Base-by-base conservation (phyloP, 2,329 filamentous ascomycete species). In the Esteya vermicola region DNA sequence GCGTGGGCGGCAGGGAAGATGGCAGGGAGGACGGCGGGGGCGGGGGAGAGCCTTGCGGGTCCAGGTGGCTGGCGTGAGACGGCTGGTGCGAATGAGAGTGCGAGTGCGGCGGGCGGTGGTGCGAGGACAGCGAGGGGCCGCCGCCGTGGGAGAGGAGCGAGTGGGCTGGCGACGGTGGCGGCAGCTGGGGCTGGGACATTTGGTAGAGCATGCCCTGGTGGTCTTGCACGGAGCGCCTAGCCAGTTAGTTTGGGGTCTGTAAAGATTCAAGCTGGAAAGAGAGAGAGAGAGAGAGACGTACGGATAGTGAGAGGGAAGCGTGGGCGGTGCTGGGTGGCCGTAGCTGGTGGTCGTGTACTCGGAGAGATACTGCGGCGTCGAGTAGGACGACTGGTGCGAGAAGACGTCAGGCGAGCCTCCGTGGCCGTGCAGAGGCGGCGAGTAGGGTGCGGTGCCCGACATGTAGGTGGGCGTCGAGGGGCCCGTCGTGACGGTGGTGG, bases 401-500 rank as follows among this genome's bases (percentile, higher is more conserved):
- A 53, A 57, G 41, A 56, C 53, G 41, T 46, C 40, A n/a, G n/a
- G n/a, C 41, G 53, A 50, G 48, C 36, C 51, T n/a, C 21, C 22
- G 27, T 56, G 50, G 41, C 51, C 55, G 32, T 51, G 51, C 40
- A 47, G 36, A 1, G 44, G 36, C 13, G 45, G 39, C 6, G 48
- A 47, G 25, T 43, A 45, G 33, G 38, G 33, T n/a, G 40, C 31
- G 2, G 23, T 4, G 10, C 40, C 21, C 13, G 41, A 21, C 4
- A 43, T 33, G 39, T 47, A 47, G 9, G 45, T 33, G n/a, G 37
- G 63, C 7, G 69, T 58, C 2, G 67, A 55, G 42, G 73, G 55
- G 50, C 71, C 72, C 12, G 43, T 19, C 10, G 46, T 39, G 18
- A 59, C 54, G 16, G 59, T 53, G 43, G 41, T 38, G 2, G 28